A percentile compares a stretch with the other conserved stretches of the same genome.
Conservation (phyloP, 1,139 yeast species). For the Kodamaea plutei region DNA sequence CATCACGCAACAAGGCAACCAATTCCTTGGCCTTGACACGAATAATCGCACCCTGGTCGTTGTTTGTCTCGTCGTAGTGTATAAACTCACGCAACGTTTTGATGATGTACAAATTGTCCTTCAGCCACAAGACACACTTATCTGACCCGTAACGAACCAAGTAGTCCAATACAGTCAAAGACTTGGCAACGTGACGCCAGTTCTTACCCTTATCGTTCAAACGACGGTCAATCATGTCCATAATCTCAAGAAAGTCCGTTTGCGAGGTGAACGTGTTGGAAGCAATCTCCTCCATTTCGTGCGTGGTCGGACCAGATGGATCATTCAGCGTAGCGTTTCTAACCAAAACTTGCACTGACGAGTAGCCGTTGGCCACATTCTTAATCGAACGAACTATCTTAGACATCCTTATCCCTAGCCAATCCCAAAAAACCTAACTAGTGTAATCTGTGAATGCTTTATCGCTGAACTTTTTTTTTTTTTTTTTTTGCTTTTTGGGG, state of each 20-base stretch:
- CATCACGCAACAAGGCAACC: constrained; percentile 74
- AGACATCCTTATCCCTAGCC: no score
- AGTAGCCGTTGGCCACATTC: constrained; percentile 91
- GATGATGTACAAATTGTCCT: constrained; percentile 82
- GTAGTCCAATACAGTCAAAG: constrained; percentile 83
- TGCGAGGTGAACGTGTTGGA: constrained; percentile 64
- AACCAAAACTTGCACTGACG: constrained; percentile 80
- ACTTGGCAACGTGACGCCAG: constrained; percentile 96
- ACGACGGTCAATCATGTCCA: constrained; percentile 94
- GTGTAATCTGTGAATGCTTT: no score
- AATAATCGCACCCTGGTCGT: constrained; percentile 86
- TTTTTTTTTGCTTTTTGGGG: not conserved
- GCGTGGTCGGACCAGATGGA: constrained; percentile 76
- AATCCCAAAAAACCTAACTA: no score
- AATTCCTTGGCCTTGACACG: constrained; percentile 91
- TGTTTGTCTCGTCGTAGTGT: constrained; percentile 72
- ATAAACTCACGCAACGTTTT: constrained; percentile 91
- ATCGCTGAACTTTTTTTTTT: not conserved
- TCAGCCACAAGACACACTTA: constrained; percentile 90
- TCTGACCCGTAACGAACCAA: constrained; percentile 86
- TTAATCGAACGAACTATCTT: constrained; percentile 83
- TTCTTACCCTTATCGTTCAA: constrained; percentile 95
- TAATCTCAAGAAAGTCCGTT: constrained; percentile 80
- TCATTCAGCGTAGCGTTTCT: constrained; percentile 94
- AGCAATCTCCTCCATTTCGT: constrained; percentile 83